Conservation (phyloP, 805 yeast species). For the Kodamaea kaohsiungensis region DNA sequence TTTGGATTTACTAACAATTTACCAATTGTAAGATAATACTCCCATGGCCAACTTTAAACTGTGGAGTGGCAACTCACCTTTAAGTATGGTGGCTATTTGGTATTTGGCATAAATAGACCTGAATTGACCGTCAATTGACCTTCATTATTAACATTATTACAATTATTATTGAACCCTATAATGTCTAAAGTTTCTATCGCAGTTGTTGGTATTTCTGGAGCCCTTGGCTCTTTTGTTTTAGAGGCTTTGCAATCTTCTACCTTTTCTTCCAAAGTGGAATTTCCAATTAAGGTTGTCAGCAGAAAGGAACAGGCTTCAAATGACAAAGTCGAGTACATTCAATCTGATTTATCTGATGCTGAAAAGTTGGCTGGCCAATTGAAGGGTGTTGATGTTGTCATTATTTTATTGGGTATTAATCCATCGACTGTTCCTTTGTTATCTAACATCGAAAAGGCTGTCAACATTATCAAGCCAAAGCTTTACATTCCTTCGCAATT, state of each 20-base stretch:
- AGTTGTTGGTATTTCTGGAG: constrained; percentile 54
- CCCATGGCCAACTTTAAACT: not conserved
- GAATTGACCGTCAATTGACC: no score
- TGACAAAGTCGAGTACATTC: constrained; percentile 41
- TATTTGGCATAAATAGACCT: not conserved
- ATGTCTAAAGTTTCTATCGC: constrained; percentile 35
- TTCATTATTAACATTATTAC: no score
- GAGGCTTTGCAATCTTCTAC: constrained; percentile 44
- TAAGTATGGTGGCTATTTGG: not conserved
- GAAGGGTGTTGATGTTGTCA: constrained; percentile 50
- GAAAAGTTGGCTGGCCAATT: constrained; percentile 38
- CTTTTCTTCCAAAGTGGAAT: constrained; percentile 42
- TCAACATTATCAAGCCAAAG: constrained; percentile 45
- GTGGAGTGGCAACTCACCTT: not conserved
- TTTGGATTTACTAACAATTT: not conserved
- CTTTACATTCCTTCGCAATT: constrained; percentile 62
- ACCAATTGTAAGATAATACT: not conserved
- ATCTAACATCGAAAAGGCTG: constrained; percentile 38
- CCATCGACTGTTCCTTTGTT: constrained; percentile 22
- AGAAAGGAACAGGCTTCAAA: constrained; percentile 36
- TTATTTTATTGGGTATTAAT: constrained; percentile 42
- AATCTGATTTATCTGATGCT: constrained; percentile 28
- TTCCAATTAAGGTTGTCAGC: constrained; percentile 55
- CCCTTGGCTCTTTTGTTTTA: constrained; percentile 49
- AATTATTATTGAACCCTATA: not conserved